phyloP scores from a whole-genome alignment of 2,329 filamentous ascomycete species.

The Penicillium sp. region DNA sequence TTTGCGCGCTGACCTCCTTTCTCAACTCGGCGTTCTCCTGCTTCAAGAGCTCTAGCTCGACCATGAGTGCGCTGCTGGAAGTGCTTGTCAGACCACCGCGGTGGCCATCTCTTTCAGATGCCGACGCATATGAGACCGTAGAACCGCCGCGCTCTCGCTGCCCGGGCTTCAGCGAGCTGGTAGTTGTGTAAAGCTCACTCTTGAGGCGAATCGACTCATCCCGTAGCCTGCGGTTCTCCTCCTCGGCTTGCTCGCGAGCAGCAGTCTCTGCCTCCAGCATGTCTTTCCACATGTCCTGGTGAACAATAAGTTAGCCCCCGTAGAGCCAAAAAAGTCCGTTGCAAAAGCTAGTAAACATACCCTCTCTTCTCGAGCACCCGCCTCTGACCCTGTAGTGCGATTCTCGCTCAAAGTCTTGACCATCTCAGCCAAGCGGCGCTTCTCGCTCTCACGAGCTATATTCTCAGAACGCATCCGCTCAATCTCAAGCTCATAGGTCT shows the following conservation, averaged over 20 bases:
- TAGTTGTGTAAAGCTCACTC: slow-evolving; percentile 43
- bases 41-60: slow-evolving; percentile 81
- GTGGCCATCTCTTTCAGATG: slow-evolving; percentile 41
- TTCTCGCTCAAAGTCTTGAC: slow-evolving; percentile 67
- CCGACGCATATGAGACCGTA: slow-evolving; percentile 43
- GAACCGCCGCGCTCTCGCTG: slow-evolving; percentile 43
- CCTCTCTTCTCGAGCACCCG: slow-evolving; percentile 54
- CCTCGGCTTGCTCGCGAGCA: slow-evolving; percentile 84
- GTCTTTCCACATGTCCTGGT: slow-evolving; percentile 87
- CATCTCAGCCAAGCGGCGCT: slow-evolving; percentile 81
- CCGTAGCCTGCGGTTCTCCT: slow-evolving; percentile 80
- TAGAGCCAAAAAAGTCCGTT: background rate
- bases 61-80: slow-evolving; percentile 71
- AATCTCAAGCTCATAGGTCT: slow-evolving; percentile 81
- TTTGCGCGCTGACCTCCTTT: slow-evolving; percentile 91
- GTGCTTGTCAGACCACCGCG: slow-evolving; percentile 56
- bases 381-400: slow-evolving; percentile 52
- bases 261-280: slow-evolving; percentile 89
- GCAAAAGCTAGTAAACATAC: slow-evolving; percentile 34
- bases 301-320: background rate
- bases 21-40: slow-evolving; percentile 92
- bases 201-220: slow-evolving; percentile 78
- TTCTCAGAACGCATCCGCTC: slow-evolving; percentile 80
- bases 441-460: slow-evolving; percentile 79
- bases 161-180: slow-evolving; percentile 36